These are phyloP conservation scores for Camellia granthamiana DNA, from an alignment of 148 eudicot genomes.

Conservation along the genomic window DNA sequence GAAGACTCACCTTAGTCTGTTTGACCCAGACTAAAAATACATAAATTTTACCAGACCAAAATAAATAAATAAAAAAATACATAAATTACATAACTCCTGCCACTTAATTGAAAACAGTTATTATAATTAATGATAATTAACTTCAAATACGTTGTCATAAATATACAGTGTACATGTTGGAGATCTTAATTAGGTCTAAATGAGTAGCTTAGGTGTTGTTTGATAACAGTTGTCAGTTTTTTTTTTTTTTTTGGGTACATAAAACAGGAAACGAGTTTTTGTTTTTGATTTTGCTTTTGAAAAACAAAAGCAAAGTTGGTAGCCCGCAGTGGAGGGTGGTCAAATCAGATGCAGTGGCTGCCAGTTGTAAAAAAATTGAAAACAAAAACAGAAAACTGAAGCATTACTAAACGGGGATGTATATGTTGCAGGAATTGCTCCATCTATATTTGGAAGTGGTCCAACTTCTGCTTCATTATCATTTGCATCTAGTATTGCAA, in stretches of 20 bases:
- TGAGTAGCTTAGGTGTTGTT: not conserved
- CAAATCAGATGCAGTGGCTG: no score
- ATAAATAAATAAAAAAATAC: not conserved
- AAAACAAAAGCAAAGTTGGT: no score
- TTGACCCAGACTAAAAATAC: not conserved
- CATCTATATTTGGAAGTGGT: constrained; percentile 56
- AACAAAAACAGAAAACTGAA: no score
- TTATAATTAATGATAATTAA: not conserved
- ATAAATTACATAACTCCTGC: not conserved
- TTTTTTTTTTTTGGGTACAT: no score
- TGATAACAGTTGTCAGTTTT: no score
- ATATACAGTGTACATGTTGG: not conserved
- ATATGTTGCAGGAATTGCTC: constrained; percentile 43
- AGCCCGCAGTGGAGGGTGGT: no score
- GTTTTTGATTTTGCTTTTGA: no score
- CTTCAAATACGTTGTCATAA: not conserved
- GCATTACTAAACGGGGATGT: not conserved
- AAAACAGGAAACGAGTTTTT: no score
- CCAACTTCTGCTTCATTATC: constrained; percentile 61
- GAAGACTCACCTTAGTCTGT: not conserved
- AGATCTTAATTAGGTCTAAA: constrained; percentile 2
- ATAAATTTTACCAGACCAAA: not conserved
- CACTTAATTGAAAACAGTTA: constrained; percentile 1
- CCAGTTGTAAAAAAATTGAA: no score
- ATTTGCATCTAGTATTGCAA: constrained; percentile 56